A percentile compares a stretch with the other conserved stretches of the same genome.
These are phyloP conservation scores for Bipolaris bicolor DNA, from an alignment of 2,329 filamentous ascomycete species.

Conservation along the genomic window DNA sequence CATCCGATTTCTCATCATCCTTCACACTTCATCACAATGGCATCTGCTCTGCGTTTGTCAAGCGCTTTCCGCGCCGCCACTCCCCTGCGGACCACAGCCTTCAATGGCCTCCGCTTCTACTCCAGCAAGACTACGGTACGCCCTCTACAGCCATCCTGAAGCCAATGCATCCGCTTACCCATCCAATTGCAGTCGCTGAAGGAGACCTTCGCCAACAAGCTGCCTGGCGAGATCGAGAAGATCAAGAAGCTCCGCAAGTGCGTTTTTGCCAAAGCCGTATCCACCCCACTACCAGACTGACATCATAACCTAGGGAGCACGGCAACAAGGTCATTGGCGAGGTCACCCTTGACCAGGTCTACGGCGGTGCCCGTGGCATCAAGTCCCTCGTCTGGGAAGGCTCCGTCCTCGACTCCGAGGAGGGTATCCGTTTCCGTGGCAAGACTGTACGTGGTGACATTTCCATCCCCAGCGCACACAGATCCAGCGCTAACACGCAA, in stretches of 20 bases:
- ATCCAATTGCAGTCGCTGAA: conserved; percentile 76
- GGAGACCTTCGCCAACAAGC: conserved; percentile 95
- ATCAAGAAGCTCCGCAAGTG: conserved; percentile 98
- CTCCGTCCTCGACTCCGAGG: conserved; percentile 96
- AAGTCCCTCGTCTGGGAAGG: conserved; percentile 96
- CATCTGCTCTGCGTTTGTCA: conserved; percentile 80
- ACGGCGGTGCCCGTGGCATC: conserved; percentile 98
- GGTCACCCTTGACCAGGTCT: conserved; percentile 99
- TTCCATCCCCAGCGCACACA: neutral
- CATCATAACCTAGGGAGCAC: conserved; percentile 71
- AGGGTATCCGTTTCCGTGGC: conserved; percentile 99
- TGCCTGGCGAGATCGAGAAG: conserved; percentile 97
- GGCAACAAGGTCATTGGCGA: conserved; percentile 95
- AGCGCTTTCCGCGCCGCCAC: conserved; percentile 77
- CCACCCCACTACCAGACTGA: conserved; percentile 29
- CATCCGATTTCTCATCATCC: conserved; percentile 44
- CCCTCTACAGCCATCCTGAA: conserved; percentile 11
- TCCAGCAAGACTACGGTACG: conserved; percentile 86
- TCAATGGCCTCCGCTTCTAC: conserved; percentile 87
- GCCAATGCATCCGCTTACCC: conserved; percentile 34
- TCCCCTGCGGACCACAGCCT: conserved; percentile 72
- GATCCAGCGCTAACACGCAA: conserved; percentile 28
- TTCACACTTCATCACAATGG: conserved; percentile 66
- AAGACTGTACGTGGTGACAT: conserved; percentile 69
- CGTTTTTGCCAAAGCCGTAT: conserved; percentile 24